Evolutionary conservation across 257 asterid species (phyloP).

Genomic region (Solanum boliviense): DNA sequence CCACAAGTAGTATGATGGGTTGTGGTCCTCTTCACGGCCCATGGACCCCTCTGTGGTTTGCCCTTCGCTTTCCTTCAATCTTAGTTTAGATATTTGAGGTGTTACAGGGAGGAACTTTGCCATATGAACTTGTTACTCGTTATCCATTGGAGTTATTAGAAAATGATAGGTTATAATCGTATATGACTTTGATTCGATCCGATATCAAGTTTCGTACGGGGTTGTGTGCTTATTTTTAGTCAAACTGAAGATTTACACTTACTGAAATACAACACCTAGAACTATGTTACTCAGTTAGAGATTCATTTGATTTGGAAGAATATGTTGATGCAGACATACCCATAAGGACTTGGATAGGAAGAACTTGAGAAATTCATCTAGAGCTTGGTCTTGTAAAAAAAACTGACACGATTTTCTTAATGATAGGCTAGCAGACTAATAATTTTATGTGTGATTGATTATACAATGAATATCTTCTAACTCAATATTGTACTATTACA

Average conservation of each 20-base stretch:
- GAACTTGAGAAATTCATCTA: not conserved
- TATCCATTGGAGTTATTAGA: not conserved
- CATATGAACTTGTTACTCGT: not conserved
- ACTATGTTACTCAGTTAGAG: not conserved
- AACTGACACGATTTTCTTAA: not conserved
- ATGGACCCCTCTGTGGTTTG: not conserved
- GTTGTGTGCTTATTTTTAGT: not conserved
- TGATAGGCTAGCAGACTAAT: not conserved
- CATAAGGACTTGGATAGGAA: not conserved
- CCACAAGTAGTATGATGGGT: not conserved
- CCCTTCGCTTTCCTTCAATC: not conserved
- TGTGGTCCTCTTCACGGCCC: not conserved
- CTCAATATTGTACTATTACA: not conserved
- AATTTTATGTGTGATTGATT: not conserved
- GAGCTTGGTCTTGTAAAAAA: not conserved
- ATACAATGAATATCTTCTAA: not conserved
- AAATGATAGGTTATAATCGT: not conserved
- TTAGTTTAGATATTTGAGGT: not conserved
- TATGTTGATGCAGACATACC: not conserved
- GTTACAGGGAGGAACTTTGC: not conserved
- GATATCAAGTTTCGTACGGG: not conserved
- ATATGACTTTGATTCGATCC: not conserved
- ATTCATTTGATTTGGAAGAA: not conserved
- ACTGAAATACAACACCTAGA: not conserved
- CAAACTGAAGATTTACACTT: not conserved